phyloP scores from a whole-genome alignment of 345 rosid genomes.

The Cardamine chenopodiifolia region DNA sequence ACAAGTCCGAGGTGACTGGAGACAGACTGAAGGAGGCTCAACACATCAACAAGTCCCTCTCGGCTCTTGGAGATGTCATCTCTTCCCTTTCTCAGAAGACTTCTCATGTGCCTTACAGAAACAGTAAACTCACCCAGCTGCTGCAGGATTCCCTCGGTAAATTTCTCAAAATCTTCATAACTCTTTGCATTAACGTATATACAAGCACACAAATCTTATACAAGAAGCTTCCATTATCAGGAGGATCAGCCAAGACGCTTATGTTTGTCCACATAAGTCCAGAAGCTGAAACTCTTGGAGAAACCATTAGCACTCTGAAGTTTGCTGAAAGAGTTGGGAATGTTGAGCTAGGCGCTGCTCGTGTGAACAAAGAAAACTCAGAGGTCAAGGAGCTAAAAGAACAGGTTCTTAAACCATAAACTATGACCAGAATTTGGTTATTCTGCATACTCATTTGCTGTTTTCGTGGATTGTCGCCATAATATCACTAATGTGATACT shows the following conservation, averaged over 20 bases:
- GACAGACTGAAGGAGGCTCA: slow-evolving; percentile 92
- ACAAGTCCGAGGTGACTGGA: slow-evolving; percentile 91
- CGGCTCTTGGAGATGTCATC: slow-evolving; percentile 95
- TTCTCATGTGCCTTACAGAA: slow-evolving; percentile 87
- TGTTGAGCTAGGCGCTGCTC: slow-evolving; percentile 95
- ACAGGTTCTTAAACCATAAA: slow-evolving; percentile 51
- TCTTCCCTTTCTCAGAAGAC: slow-evolving; percentile 85
- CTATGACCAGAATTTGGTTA: not conserved
- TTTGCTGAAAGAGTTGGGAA: slow-evolving; percentile 96
- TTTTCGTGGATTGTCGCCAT: slow-evolving; percentile 1
- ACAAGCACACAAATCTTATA: not conserved
- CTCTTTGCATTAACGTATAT: not conserved
- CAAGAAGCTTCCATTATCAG: slow-evolving; percentile 44
- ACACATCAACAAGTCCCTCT: slow-evolving; percentile 85
- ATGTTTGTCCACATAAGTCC: slow-evolving; percentile 97
- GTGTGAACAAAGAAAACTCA: slow-evolving; percentile 72
- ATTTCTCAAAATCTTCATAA: slow-evolving; percentile 28
- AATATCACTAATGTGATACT: not conserved
- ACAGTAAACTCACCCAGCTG: slow-evolving; percentile 93
- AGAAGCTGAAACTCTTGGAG: slow-evolving; percentile 78
- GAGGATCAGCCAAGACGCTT: slow-evolving; percentile 96
- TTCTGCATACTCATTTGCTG: not conserved
- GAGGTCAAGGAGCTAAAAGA: slow-evolving; percentile 92
- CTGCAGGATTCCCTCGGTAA: slow-evolving; percentile 97
- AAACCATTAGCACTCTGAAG: slow-evolving; percentile 89